These are phyloP conservation scores for Fraxinus dipetala DNA, from an alignment of 305 asterid species.

Conservation along the genomic window DNA sequence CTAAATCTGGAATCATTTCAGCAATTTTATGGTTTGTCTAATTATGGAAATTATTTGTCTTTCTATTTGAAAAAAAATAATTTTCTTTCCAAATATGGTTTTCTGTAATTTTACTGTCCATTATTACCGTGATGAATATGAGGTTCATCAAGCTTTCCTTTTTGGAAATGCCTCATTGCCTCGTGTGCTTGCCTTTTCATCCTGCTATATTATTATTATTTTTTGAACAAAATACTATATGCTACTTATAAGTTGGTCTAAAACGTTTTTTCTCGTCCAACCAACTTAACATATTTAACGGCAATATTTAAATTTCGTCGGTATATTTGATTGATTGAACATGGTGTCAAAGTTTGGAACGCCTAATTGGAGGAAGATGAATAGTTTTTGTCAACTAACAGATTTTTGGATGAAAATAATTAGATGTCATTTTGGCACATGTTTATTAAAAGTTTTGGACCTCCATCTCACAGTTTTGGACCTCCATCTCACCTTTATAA, in stretches of 20 bases:
- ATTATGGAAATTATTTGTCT: slow-evolving; percentile 23
- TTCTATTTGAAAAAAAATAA: background rate
- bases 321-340: no score
- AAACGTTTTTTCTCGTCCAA: background rate
- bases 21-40: slow-evolving; percentile 8
- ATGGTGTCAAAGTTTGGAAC: background rate
- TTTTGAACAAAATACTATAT: background rate
- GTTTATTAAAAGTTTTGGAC: background rate
- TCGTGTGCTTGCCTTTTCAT: background rate
- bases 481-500: background rate
- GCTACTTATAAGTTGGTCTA: background rate
- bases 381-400: background rate
- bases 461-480: background rate
- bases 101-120: background rate
- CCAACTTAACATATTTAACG: background rate
- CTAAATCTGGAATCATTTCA: slow-evolving; percentile 31
- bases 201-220: no score
- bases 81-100: background rate
- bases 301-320: background rate
- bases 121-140: background rate
- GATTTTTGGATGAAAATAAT: background rate
- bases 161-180: background rate
- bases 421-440: background rate
- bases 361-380: background rate
- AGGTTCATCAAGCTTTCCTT: background rate